Evolutionary conservation across 2,329 filamentous ascomycete genomes (phyloP), one percentile per base, ranked within the genome.

Genomic region (Fusarium sp.): DNA sequence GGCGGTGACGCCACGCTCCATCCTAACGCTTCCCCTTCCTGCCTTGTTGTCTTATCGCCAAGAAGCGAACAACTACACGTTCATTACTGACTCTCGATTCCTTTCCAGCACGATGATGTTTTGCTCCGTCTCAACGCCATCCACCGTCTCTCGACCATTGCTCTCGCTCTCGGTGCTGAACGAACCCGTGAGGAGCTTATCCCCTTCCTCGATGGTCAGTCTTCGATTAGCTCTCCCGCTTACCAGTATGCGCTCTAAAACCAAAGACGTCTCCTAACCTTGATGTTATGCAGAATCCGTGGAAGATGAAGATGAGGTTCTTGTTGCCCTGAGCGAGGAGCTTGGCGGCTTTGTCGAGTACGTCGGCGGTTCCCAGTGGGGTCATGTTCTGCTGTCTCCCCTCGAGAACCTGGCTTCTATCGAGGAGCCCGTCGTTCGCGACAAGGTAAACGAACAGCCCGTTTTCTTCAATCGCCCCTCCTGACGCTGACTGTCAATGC

Each of bases 351-450:
- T 99, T 83, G 94, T 98, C 84, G 96, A 99, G 84, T 98, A 98
- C 80, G 96, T 99, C 76, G 96, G 96, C 73, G 96, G 96, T 72
- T 91, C 96, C 75, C 93, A 97, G 84, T 95, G 92, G 87, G 96
- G 93, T 79, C 96, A 99, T 85, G 95, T 98, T 82, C 93, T 99
- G 71, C 91, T 99, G 68, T 98, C 96, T 59, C 96, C 97, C 70
- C 88, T 99, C 74, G 97, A 99, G 90, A 98, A 99, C 84, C 90
- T 99, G 79, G 97, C 96, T 60, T 96, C 96, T 74, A 99, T 99
- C 85, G 96, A 99, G 85, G 96, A 99, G 85, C 96, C 96, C 73
- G 90, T 99, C 78, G 96, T 99, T 73, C 91, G 96, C 80, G 96
- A 99, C 87, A 99, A 99, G 93, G 96, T 97, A 85, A 74, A 66